Evolutionary conservation across 2,329 filamentous ascomycete species (phyloP).

Genomic region (Coleophoma crateriformis): DNA sequence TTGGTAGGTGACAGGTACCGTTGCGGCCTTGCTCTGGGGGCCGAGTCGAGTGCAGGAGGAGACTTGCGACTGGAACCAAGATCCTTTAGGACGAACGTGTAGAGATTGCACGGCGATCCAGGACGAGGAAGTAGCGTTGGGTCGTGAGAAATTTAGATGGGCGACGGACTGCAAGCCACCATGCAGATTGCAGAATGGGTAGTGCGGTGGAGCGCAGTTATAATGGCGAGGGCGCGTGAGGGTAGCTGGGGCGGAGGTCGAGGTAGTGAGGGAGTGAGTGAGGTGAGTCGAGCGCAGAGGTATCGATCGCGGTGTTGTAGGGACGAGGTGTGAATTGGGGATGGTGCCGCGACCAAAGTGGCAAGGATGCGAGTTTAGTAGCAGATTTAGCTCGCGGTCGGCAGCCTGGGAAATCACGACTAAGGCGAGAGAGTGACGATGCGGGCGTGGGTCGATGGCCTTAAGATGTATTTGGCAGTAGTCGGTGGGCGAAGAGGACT

Average conservation of each 20-base stretch:
- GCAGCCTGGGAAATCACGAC: no score
- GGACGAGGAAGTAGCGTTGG: not conserved
- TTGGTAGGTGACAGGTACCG: not conserved
- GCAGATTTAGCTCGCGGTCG: not conserved
- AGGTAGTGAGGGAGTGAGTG: no score
- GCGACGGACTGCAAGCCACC: not conserved
- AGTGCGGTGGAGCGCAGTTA: no score
- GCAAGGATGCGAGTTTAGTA: not conserved
- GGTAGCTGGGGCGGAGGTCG: no score
- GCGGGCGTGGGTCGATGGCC: no score
- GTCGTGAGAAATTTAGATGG: not conserved
- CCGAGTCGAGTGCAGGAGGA: not conserved
- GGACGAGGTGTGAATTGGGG: not conserved
- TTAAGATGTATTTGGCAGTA: no score
- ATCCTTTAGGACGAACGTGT: conserved; percentile 1
- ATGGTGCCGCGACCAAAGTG: not conserved
- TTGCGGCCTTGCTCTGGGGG: not conserved
- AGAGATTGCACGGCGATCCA: not conserved
- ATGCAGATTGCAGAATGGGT: no score
- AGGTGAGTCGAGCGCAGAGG: no score
- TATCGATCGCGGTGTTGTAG: not conserved
- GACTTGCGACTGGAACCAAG: not conserved
- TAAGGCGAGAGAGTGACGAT: no score
- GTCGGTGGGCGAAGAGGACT: no score
- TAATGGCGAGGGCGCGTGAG: no score